These are phyloP conservation scores for Clonostachys rosea DNA, from an alignment of 2,329 filamentous ascomycete genomes.

Conservation along the genomic window DNA sequence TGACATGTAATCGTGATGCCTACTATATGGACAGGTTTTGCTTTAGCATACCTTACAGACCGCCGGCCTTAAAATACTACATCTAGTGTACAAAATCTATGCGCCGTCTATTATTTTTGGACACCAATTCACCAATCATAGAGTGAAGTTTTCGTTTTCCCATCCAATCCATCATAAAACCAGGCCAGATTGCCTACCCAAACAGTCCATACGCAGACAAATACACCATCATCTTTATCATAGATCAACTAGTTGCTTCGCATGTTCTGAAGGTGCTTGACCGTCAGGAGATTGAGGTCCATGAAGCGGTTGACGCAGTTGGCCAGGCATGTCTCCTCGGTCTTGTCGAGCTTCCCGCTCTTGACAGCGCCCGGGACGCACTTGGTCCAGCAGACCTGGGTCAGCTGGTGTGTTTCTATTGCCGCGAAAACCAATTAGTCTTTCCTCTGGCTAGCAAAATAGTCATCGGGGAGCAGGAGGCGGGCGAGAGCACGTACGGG, in stretches of 20 bases:
- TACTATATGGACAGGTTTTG: too few relatives aligned
- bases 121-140: too few relatives aligned
- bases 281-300: slow-evolving; percentile 80
- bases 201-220: too few relatives aligned
- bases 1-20: not conserved
- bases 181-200: too few relatives aligned
- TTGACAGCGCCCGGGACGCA: slow-evolving; percentile 76
- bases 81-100: too few relatives aligned
- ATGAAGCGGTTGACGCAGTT: slow-evolving; percentile 95
- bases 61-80: too few relatives aligned
- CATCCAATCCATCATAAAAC: too few relatives aligned
- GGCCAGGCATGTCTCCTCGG: slow-evolving; percentile 77
- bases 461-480: not conserved
- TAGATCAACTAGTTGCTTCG: slow-evolving; percentile 13
- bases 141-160: too few relatives aligned
- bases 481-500: slow-evolving; percentile 40
- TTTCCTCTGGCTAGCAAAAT: not conserved
- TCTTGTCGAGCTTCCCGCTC: slow-evolving; percentile 65
- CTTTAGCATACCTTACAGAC: too few relatives aligned
- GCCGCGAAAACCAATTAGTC: too few relatives aligned
- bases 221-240: too few relatives aligned
- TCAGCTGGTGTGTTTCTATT: slow-evolving; percentile 49
- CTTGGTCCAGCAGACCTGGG: slow-evolving; percentile 89
- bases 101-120: too few relatives aligned
- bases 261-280: slow-evolving; percentile 74